These are phyloP conservation scores for Penicillium sp. DNA, from an alignment of 2,329 filamentous ascomycete genomes.

Conservation along the genomic window DNA sequence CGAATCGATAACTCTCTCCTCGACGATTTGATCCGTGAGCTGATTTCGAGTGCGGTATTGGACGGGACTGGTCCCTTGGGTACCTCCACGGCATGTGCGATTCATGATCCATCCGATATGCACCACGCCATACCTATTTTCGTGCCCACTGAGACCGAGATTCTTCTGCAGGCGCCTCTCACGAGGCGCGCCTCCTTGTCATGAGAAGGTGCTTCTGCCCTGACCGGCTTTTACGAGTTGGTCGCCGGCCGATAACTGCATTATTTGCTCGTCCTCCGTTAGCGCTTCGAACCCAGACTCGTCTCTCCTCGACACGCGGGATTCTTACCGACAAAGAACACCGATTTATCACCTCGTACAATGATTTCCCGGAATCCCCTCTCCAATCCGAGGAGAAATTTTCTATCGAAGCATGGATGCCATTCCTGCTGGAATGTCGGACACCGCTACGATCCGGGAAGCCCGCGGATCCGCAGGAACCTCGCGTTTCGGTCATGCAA, in stretches of 20 bases:
- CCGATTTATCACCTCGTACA: slow-evolving; percentile 19
- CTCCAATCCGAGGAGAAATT: slow-evolving; percentile 18
- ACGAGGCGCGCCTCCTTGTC: slow-evolving; percentile 33
- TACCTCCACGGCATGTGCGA: slow-evolving; percentile 7
- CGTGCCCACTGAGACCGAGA: slow-evolving; percentile 27
- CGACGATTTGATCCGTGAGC: not conserved
- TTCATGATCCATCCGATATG: slow-evolving; percentile 26
- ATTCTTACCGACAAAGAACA: slow-evolving; percentile 17
- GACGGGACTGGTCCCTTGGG: not conserved
- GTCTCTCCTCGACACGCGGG: slow-evolving; percentile 5
- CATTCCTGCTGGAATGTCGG: slow-evolving; percentile 32
- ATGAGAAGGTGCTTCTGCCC: slow-evolving; percentile 40
- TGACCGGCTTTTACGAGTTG: slow-evolving; percentile 34
- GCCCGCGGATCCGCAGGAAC: slow-evolving; percentile 2
- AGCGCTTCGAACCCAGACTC: slow-evolving; percentile 6
- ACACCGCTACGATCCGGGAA: slow-evolving; percentile 1
- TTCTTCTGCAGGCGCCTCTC: slow-evolving; percentile 25
- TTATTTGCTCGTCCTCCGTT: slow-evolving; percentile 11
- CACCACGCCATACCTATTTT: slow-evolving; percentile 13
- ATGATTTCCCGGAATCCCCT: slow-evolving; percentile 7
- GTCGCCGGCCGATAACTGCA: slow-evolving; percentile 24
- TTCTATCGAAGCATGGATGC: slow-evolving; percentile 32
- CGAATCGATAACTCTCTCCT: not conserved
- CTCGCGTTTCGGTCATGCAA: slow-evolving; percentile 8
- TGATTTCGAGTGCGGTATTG: not conserved